phyloP scores from a whole-genome alignment of 225 moss, liverwort and hornwort genomes.

The Rhytidiadelphus loreus region DNA sequence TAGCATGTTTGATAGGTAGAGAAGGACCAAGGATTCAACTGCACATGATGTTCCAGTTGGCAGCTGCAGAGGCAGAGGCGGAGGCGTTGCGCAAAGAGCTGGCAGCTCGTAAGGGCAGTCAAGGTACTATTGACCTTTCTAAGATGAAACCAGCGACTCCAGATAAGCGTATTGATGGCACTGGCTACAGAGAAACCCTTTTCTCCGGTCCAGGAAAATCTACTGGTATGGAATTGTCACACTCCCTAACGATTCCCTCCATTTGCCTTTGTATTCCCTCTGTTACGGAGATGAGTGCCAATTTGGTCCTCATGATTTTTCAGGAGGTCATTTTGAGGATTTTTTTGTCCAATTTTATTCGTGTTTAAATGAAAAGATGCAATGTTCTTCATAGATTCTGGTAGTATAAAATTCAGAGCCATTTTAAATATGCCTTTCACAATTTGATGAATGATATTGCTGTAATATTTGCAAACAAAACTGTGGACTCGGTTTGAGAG shows the following conservation, averaged over 20 bases:
- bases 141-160: constrained; percentile 74
- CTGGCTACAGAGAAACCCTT: constrained; percentile 85
- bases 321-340: background rate
- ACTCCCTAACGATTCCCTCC: background rate
- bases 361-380: background rate
- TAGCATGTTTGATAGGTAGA: background rate
- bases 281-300: background rate
- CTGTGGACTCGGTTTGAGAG: background rate
- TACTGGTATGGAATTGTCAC: constrained; percentile 10
- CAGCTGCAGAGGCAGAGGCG: constrained; percentile 99
- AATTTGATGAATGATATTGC: background rate
- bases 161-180: constrained; percentile 93
- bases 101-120: constrained; percentile 43
- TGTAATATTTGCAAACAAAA: background rate
- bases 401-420: background rate
- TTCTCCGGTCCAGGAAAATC: constrained; percentile 73
- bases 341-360: background rate
- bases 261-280: background rate
- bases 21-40: constrained; percentile 35
- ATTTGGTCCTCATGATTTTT: background rate
- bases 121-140: constrained; percentile 45
- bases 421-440: background rate
- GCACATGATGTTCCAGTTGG: constrained; percentile 81
- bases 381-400: background rate
- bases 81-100: constrained; percentile 82